Evolutionary conservation across 148 eudicot species (phyloP).

Genomic region (Rhododendron simsii): DNA sequence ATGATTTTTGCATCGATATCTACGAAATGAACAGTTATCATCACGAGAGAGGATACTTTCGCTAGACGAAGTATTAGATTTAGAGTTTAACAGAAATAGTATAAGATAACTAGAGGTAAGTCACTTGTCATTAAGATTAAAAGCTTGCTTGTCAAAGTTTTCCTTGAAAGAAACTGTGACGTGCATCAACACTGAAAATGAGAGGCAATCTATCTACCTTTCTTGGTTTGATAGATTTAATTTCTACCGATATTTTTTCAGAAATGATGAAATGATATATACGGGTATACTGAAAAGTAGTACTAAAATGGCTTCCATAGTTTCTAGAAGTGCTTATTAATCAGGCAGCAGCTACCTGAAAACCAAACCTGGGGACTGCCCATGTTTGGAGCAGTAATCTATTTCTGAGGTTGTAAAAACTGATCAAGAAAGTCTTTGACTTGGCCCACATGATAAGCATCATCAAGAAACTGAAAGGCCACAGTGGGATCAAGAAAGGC

Average conservation of each 20-base stretch:
- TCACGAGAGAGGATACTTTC: neutral
- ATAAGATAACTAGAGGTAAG: neutral
- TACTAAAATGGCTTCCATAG: neutral
- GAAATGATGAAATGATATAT: neutral
- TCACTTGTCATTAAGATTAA: neutral
- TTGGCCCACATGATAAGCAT: slow-evolving; percentile 50
- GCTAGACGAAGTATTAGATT: neutral
- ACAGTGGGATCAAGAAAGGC: slow-evolving; percentile 37
- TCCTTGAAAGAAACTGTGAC: neutral
- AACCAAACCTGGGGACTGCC: slow-evolving; percentile 56
- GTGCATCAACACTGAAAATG: neutral
- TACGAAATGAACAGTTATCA: neutral
- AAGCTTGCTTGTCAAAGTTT: neutral
- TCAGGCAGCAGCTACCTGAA: slow-evolving; percentile 30
- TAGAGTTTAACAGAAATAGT: neutral
- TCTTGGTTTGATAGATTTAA: neutral
- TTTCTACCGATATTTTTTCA: neutral
- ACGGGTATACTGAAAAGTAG: neutral
- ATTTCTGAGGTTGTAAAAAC: slow-evolving; percentile 39
- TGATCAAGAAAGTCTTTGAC: slow-evolving; percentile 40
- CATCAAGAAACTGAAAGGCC: slow-evolving; percentile 35
- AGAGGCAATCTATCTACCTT: neutral
- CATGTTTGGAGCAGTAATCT: slow-evolving; percentile 34
- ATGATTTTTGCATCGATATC: neutral
- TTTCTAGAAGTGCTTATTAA: neutral